Base-by-base conservation (phyloP, 257 asterid genomes). In the Petunia secreta region DNA sequence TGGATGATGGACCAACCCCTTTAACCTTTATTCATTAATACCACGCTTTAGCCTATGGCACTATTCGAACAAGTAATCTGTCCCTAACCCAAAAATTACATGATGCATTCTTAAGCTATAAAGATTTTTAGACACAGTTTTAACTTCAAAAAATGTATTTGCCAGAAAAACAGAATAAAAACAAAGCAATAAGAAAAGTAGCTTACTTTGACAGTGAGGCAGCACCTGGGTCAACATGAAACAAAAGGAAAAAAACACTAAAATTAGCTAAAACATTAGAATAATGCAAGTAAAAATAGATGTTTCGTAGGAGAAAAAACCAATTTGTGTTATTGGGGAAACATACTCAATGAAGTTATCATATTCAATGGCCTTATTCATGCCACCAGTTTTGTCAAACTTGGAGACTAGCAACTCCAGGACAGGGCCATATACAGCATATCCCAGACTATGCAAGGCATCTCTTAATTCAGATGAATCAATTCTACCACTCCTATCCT, bases 311-410 rank as follows among this genome's bases (percentile, higher is more conserved):
- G 43, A 4, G 4, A 68, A n/a, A 9, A 44, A 68, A 59, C 64
- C 38, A 59, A 25, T 1, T 7, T 73, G 78, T 65, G 40, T 46
- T 55, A 52, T 15, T 0, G 13, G 6, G n/a, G 53, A 11, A 55
- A 82, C 98, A 59, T 93, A 96, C 99, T 96, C 98, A 0, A 96
- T 96, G 89, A 96, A 94, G 73, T 96, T 96, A 85, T 92, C 99
- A 15, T 96, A 96, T 89, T 92, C 99, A 81, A 96, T 87, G 78
- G 97, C 97, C 88, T 84, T 91, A 87, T 83, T 86, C 71, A 83
- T 85, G 44, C 99, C 99, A 75, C 98, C 98, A 44, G 82, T 87
- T 86, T 93, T 93, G 74, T 95, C 99, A 54, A 92, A 95, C 90
- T 95, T 95, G 73, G 99, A 90, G 48, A 95, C 91, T 79, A 95